Base-by-base conservation (phyloP, 768 basidiomycete genomes). In the Crucibulum laeve region DNA sequence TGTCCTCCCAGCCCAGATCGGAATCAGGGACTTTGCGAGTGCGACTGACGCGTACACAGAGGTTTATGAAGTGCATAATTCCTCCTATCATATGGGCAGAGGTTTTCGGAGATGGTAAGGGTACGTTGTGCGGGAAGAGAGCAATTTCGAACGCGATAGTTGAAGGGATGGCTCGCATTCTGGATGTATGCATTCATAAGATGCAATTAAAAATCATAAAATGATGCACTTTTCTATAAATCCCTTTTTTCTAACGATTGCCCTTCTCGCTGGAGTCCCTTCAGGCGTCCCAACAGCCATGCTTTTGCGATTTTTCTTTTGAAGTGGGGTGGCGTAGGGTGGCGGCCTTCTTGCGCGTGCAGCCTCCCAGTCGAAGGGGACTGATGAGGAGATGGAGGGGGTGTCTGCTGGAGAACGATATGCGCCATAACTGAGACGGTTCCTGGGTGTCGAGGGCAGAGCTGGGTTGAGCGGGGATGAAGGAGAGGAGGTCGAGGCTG, bases 301-400 rank as follows among this genome's bases (percentile, higher is more conserved):
- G 58, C 73, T 65, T 54, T 67, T 63, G 49, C 71, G 72, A 32
- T 65, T 64, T 57, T 74, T 78, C 40, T 57, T 69, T 40, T 65
- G 63, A 5, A 71, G 57, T 2, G 86, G 86, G 0, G 82, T 80
- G 2, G 69, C 70, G 70, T 85, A 91, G 3, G 89, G 89, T 3
- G 89, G 78, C 3, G 86, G 82, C 48, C 71, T 73, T 39, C 76
- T 70, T 1, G 78, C 72, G n/a, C 84, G 72, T 10, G 82, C 90
- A 0, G 90, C 89, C 23, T 87, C 84, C 90, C 90, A 91, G 65
- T 92, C 89, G 54, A 92, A 92, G 1, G 89, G 85, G 6, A 74
- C 62, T 5, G 84, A 83, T 1, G 85, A 82, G 4, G 88, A 87
- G 37, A 86, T 70, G 3, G 89, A 91, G 3, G 86, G 81, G 0